Evolutionary conservation across 495 filamentous ascomycete genomes (phyloP), one percentile per base, ranked within the genome.

Genomic region (Podospora pseudopauciseta): DNA sequence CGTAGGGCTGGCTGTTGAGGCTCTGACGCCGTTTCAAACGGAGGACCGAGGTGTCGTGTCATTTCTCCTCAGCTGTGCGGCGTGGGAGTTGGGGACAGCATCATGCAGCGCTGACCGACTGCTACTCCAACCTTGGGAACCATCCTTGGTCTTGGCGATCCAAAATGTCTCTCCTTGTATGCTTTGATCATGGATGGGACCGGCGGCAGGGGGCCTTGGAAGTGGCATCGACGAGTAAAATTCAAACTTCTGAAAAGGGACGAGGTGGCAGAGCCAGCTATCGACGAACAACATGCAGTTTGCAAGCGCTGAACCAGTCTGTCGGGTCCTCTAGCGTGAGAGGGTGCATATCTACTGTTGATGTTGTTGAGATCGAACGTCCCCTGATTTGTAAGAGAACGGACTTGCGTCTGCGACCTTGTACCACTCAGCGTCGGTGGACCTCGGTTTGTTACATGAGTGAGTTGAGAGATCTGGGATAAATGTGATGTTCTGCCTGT

Each of bases 271-370:
- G 39, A 18, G 39, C 13, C 39, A 49, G 39, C 39, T 13, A 49
- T 49, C 39, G 39, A 49, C 39, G 39, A 49, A 49, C 39, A 63
- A 44, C 32, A 18, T 63, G 61, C 32, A 49, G 39, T 44, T 20
- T 44, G 15, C 18, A 63, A 63, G 61, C 61, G 61, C 61, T 61
- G 61, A 39, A 39, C 61, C 61, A 44, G 32, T 18, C 61, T 49
- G 30, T 63, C 61, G 61, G 61, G 61, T 63, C 61, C 61, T 49
- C 30, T 63, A 63, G 61, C 59, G 59, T 61, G 23, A 16, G 56
- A 9, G n/a, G 23, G 16, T 5, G 23, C 39, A 49, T 49, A 6
- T 2, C 13, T 5, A 9, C 39, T 49, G 39, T 49, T 11, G 39
- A 49, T 49, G 39, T 49, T 49, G 39, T 49, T 49, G 39, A 49